Percentiles rank a stretch among this genome's conserved stretches.
These are phyloP conservation scores for Penicillium atrosanguineum DNA, from an alignment of 495 filamentous ascomycete genomes.

Conservation along the genomic window DNA sequence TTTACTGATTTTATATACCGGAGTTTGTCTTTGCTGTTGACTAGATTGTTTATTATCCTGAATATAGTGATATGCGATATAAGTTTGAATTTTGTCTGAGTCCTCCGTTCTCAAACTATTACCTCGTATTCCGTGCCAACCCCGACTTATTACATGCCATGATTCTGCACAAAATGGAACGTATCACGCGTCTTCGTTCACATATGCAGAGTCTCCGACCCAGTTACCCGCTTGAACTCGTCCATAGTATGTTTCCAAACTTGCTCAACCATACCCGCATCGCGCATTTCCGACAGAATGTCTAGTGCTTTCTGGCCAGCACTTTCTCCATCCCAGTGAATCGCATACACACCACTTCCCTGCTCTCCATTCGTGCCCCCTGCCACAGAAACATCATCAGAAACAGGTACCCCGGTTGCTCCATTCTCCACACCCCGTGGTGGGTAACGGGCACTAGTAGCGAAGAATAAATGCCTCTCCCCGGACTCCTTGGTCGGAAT, in stretches of 20 bases:
- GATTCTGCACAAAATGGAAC: no score
- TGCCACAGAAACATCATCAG: slow-evolving; percentile 26
- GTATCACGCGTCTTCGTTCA: not conserved
- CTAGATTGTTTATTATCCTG: not conserved
- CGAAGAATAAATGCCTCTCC: slow-evolving; percentile 53
- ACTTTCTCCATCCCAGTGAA: slow-evolving; percentile 43
- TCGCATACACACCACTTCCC: slow-evolving; percentile 53
- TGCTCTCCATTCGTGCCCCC: slow-evolving; percentile 39
- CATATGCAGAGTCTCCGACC: not conserved
- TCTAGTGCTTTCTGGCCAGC: slow-evolving; percentile 27
- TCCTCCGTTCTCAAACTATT: no score
- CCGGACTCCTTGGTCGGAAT: slow-evolving; percentile 45
- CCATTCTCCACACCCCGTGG: slow-evolving; percentile 20
- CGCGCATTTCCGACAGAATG: slow-evolving; percentile 34
- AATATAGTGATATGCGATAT: not conserved
- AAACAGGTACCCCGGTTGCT: slow-evolving; percentile 28
- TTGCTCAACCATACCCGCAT: slow-evolving; percentile 39
- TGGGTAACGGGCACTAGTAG: slow-evolving; percentile 51
- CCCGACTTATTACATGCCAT: no score
- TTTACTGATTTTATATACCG: no score
- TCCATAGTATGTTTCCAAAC: slow-evolving; percentile 52
- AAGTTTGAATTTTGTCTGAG: not conserved
- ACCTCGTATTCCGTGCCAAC: no score
- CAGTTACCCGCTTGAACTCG: slow-evolving; percentile 34
- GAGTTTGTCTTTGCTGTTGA: no score